These are phyloP conservation scores for Melocanna baccifera DNA, from an alignment of 176 grass and related monocot species.

Conservation along the genomic window DNA sequence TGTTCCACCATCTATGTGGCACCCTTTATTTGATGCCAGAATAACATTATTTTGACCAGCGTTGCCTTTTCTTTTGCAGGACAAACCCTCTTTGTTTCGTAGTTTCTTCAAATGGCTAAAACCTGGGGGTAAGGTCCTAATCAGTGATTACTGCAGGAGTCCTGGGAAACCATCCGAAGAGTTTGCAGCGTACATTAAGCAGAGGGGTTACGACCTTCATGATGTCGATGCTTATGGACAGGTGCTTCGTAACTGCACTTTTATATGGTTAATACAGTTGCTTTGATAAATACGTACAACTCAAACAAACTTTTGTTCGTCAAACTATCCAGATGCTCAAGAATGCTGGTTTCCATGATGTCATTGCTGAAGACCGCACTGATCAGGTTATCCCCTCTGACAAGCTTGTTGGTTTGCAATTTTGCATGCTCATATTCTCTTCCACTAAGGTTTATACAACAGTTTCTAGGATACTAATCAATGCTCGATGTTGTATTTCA, in stretches of 20 bases:
- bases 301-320: conserved; percentile 16
- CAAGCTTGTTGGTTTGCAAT: neutral
- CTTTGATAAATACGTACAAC: neutral
- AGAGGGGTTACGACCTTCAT: conserved; percentile 94
- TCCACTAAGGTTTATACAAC: neutral
- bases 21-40: neutral
- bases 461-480: neutral
- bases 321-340: conserved; percentile 60
- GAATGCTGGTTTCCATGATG: conserved; percentile 75
- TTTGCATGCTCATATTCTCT: neutral
- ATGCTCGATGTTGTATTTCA: conserved; percentile 21
- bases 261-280: neutral
- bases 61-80: conserved; percentile 46
- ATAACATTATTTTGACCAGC: neutral
- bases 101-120: conserved; percentile 92
- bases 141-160: conserved; percentile 89
- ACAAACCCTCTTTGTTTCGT: conserved; percentile 72
- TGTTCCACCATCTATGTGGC: neutral
- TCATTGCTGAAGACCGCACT: conserved; percentile 77
- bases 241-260: conserved; percentile 40
- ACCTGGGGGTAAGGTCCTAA: conserved; percentile 90
- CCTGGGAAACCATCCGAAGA: conserved; percentile 66
- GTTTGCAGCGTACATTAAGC: conserved; percentile 79
- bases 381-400: conserved; percentile 57
- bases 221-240: conserved; percentile 78